A percentile compares a stretch with the other conserved stretches of the same genome.
These are phyloP conservation scores for Vitis amurensis DNA, from an alignment of 164 flowering plant genomes.

Conservation along the genomic window DNA sequence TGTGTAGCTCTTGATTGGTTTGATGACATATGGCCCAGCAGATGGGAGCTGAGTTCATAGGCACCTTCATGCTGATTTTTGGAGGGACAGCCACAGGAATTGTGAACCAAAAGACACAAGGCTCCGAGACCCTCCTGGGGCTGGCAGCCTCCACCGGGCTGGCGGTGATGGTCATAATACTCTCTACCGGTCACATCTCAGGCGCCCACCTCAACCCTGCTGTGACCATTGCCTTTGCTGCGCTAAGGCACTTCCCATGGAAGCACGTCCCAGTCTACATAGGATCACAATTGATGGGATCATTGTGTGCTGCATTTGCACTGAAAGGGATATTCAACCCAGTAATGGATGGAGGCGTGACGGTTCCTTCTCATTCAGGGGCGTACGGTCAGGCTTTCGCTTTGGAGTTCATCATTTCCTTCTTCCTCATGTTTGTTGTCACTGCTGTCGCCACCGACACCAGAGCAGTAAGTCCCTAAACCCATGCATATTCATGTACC, in stretches of 20 bases:
- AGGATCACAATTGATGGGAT: constrained; percentile 69
- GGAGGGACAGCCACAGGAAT: constrained; percentile 77
- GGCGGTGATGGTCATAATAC: constrained; percentile 78
- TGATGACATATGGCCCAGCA: constrained; percentile 13
- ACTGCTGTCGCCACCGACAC: constrained; percentile 92
- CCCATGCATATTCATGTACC: not conserved
- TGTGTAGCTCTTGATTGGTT: too few species aligned
- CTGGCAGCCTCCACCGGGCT: constrained; percentile 65
- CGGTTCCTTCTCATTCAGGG: constrained; percentile 52
- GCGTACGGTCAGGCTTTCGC: constrained; percentile 64
- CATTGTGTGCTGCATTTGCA: constrained; percentile 72
- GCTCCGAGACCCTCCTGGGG: constrained; percentile 64
- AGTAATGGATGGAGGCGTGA: constrained; percentile 74
- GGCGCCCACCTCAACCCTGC: constrained; percentile 91
- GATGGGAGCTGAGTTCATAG: constrained; percentile 92
- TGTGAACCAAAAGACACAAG: constrained; percentile 74
- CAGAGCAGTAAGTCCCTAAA: constrained; percentile 62
- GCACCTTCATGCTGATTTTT: constrained; percentile 79
- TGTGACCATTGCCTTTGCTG: constrained; percentile 78
- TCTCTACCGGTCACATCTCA: constrained; percentile 82
- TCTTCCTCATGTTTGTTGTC: constrained; percentile 93
- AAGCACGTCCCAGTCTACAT: constrained; percentile 81
- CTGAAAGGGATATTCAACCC: constrained; percentile 66
- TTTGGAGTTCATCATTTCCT: constrained; percentile 76
- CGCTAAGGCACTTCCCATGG: constrained; percentile 78